Conservation (phyloP, 2,329 filamentous ascomycete species). For the Hypoxylon sp. region DNA sequence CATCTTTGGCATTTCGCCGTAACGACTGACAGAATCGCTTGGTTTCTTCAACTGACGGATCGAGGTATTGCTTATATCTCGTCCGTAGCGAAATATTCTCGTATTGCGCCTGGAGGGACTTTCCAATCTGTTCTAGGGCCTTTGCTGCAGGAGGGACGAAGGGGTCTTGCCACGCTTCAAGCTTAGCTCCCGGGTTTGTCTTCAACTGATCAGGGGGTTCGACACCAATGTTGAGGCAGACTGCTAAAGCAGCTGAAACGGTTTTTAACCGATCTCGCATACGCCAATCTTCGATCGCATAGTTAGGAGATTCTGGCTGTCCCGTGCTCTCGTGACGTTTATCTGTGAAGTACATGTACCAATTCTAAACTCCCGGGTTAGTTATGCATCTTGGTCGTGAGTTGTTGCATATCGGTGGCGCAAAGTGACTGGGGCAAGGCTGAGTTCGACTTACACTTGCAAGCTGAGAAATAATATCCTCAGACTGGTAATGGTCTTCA, state of each 20-base stretch:
- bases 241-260: conserved; percentile 91
- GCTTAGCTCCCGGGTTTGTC: conserved; percentile 90
- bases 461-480: conserved; percentile 87
- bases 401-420: neutral
- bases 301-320: conserved; percentile 79
- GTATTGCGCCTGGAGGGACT: conserved; percentile 95
- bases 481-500: conserved; percentile 91
- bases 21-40: conserved; percentile 96
- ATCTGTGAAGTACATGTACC: conserved; percentile 99
- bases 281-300: conserved; percentile 90
- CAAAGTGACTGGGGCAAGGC: conserved; percentile 10
- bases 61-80: conserved; percentile 97
- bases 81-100: conserved; percentile 95
- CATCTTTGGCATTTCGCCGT: conserved; percentile 92
- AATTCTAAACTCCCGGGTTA: conserved; percentile 74
- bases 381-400: conserved; percentile 8
- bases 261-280: conserved; percentile 98
- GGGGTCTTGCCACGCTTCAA: conserved; percentile 98
- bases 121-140: conserved; percentile 93
- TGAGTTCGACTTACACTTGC: conserved; percentile 75
- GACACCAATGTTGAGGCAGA: conserved; percentile 97
- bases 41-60: conserved; percentile 96
- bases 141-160: conserved; percentile 85
- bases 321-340: conserved; percentile 97
- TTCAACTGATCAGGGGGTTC: conserved; percentile 98